These are phyloP conservation scores for Lipomyces orientalis DNA, from an alignment of 805 yeast genomes.

Conservation along the genomic window DNA sequence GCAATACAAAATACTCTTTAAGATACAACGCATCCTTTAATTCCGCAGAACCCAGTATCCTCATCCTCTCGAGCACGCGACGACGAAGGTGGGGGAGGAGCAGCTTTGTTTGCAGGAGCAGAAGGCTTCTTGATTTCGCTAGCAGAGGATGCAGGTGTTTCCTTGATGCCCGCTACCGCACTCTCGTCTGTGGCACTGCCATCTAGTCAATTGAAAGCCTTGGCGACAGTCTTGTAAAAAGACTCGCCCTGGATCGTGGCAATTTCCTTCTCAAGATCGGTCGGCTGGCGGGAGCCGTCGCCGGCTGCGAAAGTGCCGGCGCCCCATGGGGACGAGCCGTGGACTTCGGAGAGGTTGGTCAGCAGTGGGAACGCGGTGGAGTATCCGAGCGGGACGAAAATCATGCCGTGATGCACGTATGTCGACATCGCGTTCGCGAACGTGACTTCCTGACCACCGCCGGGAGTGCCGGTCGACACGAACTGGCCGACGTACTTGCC, in stretches of 20 bases:
- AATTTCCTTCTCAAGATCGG: slow-evolving; percentile 64
- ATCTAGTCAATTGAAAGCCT: slow-evolving; percentile 29
- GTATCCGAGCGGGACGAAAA: slow-evolving; percentile 82
- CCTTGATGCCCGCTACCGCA: slow-evolving; percentile 17
- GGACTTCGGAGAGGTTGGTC: slow-evolving; percentile 64
- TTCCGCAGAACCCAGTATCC: slow-evolving; percentile 26
- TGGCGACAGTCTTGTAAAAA: slow-evolving; percentile 56
- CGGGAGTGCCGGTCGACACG: slow-evolving; percentile 72
- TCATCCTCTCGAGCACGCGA: slow-evolving; percentile 19
- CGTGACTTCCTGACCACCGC: slow-evolving; percentile 85
- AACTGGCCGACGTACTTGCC: slow-evolving; percentile 80
- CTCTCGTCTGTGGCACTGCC: slow-evolving; percentile 17
- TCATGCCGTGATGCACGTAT: slow-evolving; percentile 79
- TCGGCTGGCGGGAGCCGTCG: slow-evolving; percentile 75
- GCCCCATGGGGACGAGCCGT: slow-evolving; percentile 87
- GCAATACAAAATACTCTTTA: slow-evolving; percentile 8
- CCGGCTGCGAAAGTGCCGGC: slow-evolving; percentile 80
- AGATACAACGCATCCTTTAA: slow-evolving; percentile 22
- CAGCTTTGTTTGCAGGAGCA: neutral
- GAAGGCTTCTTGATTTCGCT: neutral
- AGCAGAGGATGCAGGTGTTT: neutral
- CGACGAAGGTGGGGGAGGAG: slow-evolving; percentile 23
- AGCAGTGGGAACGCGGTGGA: slow-evolving; percentile 59
- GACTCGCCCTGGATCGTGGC: slow-evolving; percentile 71
- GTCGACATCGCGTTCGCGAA: slow-evolving; percentile 65